Conservation (phyloP, 164 flowering plant species). For the Berberis thunbergii region DNA sequence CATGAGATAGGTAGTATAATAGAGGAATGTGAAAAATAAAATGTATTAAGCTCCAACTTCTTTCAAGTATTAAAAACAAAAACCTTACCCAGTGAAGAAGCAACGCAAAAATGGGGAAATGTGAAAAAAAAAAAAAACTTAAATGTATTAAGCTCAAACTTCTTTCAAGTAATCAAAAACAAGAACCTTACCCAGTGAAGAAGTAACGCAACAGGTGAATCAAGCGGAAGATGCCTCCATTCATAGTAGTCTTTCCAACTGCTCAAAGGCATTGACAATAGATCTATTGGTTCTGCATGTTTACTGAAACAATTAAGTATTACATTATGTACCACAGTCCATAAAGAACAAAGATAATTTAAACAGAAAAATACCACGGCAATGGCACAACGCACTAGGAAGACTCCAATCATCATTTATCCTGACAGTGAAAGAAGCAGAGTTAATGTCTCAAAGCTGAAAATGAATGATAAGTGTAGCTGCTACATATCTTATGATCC, state of each 20-base stretch:
- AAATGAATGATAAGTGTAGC: not conserved
- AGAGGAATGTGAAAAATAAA: too few species aligned
- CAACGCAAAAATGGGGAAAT: slow-evolving; percentile 31
- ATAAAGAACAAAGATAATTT: not conserved
- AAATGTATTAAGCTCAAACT: too few species aligned
- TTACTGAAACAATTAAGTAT: slow-evolving; percentile 3
- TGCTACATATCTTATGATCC: not conserved
- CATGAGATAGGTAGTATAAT: too few species aligned
- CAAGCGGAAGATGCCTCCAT: slow-evolving; percentile 75
- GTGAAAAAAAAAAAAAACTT: too few species aligned
- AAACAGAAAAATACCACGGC: slow-evolving; percentile 40
- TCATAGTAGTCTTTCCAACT: slow-evolving; percentile 79
- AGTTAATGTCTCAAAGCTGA: not conserved
- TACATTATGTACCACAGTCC: not conserved
- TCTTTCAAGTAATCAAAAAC: not conserved
- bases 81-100: slow-evolving; percentile 89
- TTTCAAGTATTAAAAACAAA: not conserved
- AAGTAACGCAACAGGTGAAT: slow-evolving; percentile 78
- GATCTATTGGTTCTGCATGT: slow-evolving; percentile 49
- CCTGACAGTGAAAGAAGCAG: slow-evolving; percentile 26
- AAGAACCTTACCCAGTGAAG: slow-evolving; percentile 78
- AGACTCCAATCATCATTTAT: slow-evolving; percentile 53
- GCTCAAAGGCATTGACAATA: slow-evolving; percentile 28
- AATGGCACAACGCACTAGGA: slow-evolving; percentile 50
- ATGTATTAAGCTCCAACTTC: too few species aligned